Evolutionary conservation across 2,329 filamentous ascomycete genomes (phyloP).

Genomic region (Microdochium paspali): DNA sequence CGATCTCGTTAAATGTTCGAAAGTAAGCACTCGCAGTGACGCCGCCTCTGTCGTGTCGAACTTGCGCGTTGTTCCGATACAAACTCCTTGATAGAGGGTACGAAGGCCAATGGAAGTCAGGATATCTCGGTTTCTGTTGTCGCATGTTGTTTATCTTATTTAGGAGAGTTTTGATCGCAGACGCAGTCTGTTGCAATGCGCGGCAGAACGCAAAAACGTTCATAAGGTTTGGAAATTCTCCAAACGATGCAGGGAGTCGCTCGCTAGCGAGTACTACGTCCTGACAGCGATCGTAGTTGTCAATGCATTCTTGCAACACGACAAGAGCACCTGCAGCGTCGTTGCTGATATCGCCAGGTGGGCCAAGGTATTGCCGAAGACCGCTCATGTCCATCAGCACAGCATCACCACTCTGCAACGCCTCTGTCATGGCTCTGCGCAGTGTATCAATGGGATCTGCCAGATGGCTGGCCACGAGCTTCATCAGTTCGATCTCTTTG

Average conservation of each 20-base stretch:
- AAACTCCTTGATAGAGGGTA: conserved; percentile 45
- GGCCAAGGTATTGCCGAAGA: conserved; percentile 36
- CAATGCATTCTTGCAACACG: conserved; percentile 30
- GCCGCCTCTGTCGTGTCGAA: conserved; percentile 40
- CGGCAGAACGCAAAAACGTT: conserved; percentile 45
- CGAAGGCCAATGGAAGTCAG: conserved; percentile 36
- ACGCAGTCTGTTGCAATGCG: conserved; percentile 41
- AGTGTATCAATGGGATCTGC: conserved; percentile 35
- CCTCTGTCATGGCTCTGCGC: conserved; percentile 33
- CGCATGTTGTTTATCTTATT: conserved; percentile 38
- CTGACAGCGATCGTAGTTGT: conserved; percentile 37
- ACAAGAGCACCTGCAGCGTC: conserved; percentile 28
- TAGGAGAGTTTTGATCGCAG: conserved; percentile 34
- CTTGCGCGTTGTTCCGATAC: conserved; percentile 44
- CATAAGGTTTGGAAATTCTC: conserved; percentile 38
- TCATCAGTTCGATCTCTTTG: conserved; percentile 13
- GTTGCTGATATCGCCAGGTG: conserved; percentile 27
- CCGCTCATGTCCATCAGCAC: conserved; percentile 44
- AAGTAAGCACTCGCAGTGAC: conserved; percentile 24
- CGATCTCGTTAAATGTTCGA: conserved; percentile 33
- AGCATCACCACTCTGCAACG: conserved; percentile 37
- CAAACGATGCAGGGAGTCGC: conserved; percentile 32
- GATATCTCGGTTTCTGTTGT: conserved; percentile 24
- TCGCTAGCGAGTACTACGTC: conserved; percentile 33
- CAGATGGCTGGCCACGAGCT: conserved; percentile 22